phyloP scores from a whole-genome alignment of 495 filamentous ascomycete species.

The Penicillium daleae region DNA sequence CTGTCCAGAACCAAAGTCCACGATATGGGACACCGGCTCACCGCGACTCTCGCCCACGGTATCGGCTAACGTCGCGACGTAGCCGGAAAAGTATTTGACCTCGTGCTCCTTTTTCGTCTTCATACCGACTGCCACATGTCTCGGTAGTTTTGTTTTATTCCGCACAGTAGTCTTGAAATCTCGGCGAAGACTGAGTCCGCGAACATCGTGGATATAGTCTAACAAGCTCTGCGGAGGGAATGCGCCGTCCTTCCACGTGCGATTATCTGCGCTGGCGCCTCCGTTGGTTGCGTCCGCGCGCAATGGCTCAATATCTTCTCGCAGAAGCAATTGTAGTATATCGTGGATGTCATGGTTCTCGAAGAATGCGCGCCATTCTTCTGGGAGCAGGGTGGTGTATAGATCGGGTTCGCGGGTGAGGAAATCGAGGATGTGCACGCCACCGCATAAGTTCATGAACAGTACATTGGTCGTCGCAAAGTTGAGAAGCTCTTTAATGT shows the following conservation, averaged over 20 bases:
- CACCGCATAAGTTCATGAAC: slow-evolving; percentile 88
- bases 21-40: slow-evolving; percentile 75
- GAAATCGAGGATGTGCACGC: slow-evolving; percentile 94
- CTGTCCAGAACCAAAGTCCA: slow-evolving; percentile 95
- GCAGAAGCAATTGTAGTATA: slow-evolving; percentile 77
- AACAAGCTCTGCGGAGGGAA: slow-evolving; percentile 68
- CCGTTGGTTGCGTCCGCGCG: slow-evolving; percentile 12
- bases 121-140: slow-evolving; percentile 85
- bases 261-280: slow-evolving; percentile 1
- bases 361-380: slow-evolving; percentile 82
- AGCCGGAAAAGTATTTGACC: slow-evolving; percentile 68
- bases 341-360: slow-evolving; percentile 67
- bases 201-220: slow-evolving; percentile 74
- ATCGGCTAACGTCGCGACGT: slow-evolving; percentile 54
- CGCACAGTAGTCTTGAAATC: slow-evolving; percentile 48
- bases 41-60: slow-evolving; percentile 58
- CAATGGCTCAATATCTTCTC: slow-evolving; percentile 62
- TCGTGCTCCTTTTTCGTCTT: slow-evolving; percentile 95
- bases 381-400: slow-evolving; percentile 72
- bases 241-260: slow-evolving; percentile 55
- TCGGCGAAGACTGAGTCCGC: slow-evolving; percentile 68
- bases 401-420: slow-evolving; percentile 83
- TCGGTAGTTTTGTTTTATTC: slow-evolving; percentile 55
- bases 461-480: slow-evolving; percentile 75
- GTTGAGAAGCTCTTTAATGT: slow-evolving; percentile 74